phyloP scores from a whole-genome alignment of 2,329 filamentous ascomycete genomes.

The Arthrobotrys entomopaga region DNA sequence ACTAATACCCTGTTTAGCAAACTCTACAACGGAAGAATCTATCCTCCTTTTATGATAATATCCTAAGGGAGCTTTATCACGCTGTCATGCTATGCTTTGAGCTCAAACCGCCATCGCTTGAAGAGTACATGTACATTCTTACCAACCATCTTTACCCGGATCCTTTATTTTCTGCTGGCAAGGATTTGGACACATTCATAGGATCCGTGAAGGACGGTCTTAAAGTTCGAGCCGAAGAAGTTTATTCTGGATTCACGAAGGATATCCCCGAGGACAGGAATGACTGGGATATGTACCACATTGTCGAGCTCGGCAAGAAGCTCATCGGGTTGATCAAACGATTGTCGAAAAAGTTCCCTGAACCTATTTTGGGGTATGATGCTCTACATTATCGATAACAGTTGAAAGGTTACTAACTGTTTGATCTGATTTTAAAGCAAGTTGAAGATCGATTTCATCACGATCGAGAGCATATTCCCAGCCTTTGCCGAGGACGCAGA shows the following conservation, averaged over 20 bases:
- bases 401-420: slow-evolving; percentile 1
- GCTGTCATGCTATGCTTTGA: slow-evolving; percentile 90
- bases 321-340: slow-evolving; percentile 86
- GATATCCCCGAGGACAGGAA: slow-evolving; percentile 82
- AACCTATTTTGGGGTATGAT: slow-evolving; percentile 58
- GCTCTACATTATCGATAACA: not conserved
- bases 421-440: slow-evolving; percentile 68
- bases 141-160: slow-evolving; percentile 85
- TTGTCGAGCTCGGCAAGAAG: slow-evolving; percentile 86
- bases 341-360: slow-evolving; percentile 87
- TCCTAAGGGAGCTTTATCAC: slow-evolving; percentile 87
- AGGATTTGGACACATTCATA: slow-evolving; percentile 77
- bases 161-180: slow-evolving; percentile 74
- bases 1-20: slow-evolving; percentile 60
- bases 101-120: slow-evolving; percentile 82
- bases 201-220: slow-evolving; percentile 78
- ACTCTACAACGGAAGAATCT: slow-evolving; percentile 76
- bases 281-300: slow-evolving; percentile 89
- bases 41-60: slow-evolving; percentile 77
- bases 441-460: slow-evolving; percentile 59
- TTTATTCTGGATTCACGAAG: slow-evolving; percentile 81
- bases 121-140: slow-evolving; percentile 80
- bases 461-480: slow-evolving; percentile 84
- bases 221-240: slow-evolving; percentile 76
- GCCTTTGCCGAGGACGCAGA: slow-evolving; percentile 89